Evolutionary conservation across 441 rosid species (phyloP), one percentile per base, ranked within the genome.

Genomic region (Pelargonium fulgidum): DNA sequence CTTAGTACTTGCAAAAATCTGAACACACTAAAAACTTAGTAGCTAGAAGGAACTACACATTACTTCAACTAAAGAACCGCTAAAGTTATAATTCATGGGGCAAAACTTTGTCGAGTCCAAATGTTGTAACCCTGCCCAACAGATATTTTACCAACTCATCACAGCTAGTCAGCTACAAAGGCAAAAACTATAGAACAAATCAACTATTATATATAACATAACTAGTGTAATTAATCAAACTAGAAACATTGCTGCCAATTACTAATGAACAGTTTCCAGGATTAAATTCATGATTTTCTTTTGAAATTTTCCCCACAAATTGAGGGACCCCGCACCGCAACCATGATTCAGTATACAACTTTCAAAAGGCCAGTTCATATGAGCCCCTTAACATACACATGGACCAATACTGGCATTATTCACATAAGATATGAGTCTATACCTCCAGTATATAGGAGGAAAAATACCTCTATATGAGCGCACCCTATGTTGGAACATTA

Each of bases 401-500:
- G 6, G 13, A 48, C 56, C 17, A 13, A 48, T 12, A n/a, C 56
- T n/a, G 4, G 17, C 56, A 48, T 48, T 1, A 48, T 48, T 26
- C 33, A 26, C 33, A 26, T 26, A 26, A 26, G 33, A 26, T 26
- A 26, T 26, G 1, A 26, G 33, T 12, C 17, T n/a, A 12, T 2
- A 48, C 3, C 17, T 12, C 56, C 13, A 12, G 1, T 17, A 22
- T 22, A 22, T 22, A 22, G 24, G 1, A 22, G 24, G 24, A 22
- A 22, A 22, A 22, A 22, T 42, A 88, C 99, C 97, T 87, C 93
- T 85, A 73, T 92, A 92, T 58, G 98, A 92, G 45, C 91, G 97
- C 76, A 91, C 96, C 78, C 90, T 86, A 69, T 91, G 90, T 79
- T 85, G 88, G 85, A 95, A 95, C 82, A 95, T 91, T 82, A 95